A percentile compares a stretch with the other conserved stretches of the same genome.
Conservation (phyloP, 1,139 yeast genomes). For the Tardiomyces depauwii region DNA sequence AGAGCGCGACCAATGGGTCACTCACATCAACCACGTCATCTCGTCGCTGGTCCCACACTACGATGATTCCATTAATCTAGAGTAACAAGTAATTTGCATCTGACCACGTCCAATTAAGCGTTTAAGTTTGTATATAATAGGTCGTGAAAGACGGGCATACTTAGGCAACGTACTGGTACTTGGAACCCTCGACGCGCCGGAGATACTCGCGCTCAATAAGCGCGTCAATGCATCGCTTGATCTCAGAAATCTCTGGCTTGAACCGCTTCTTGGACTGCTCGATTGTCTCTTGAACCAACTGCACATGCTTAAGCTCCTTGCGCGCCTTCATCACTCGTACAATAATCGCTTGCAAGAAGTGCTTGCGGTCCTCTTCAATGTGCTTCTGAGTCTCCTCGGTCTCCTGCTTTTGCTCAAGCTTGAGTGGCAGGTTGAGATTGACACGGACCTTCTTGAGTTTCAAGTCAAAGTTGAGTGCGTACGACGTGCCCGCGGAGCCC, state of each 20-base stretch:
- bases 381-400: conserved; percentile 76
- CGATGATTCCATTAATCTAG: no score
- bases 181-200: conserved; percentile 62
- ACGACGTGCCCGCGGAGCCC: conserved; percentile 40
- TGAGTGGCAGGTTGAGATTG: conserved; percentile 75
- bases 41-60: no score
- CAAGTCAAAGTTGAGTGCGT: conserved; percentile 69
- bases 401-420: conserved; percentile 66
- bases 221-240: conserved; percentile 76
- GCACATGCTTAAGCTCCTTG: conserved; percentile 51
- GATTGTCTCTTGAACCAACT: conserved; percentile 77
- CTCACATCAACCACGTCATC: conserved; percentile 40
- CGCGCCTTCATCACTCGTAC: conserved; percentile 76
- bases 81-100: conserved; percentile 8
- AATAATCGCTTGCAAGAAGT: conserved; percentile 82
- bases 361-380: conserved; percentile 76
- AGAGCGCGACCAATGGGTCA: conserved; percentile 79
- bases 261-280: conserved; percentile 80
- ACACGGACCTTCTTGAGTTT: conserved; percentile 77
- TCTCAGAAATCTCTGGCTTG: conserved; percentile 74
- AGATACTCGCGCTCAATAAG: conserved; percentile 82
- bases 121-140: no score
- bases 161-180: conserved; percentile 71
- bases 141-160: no score
- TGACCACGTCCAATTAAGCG: no score